Evolutionary conservation across 352 stramenopile genomes (phyloP), one percentile per base, ranked within the genome.

Genomic region (Phytophthora ramorum): DNA sequence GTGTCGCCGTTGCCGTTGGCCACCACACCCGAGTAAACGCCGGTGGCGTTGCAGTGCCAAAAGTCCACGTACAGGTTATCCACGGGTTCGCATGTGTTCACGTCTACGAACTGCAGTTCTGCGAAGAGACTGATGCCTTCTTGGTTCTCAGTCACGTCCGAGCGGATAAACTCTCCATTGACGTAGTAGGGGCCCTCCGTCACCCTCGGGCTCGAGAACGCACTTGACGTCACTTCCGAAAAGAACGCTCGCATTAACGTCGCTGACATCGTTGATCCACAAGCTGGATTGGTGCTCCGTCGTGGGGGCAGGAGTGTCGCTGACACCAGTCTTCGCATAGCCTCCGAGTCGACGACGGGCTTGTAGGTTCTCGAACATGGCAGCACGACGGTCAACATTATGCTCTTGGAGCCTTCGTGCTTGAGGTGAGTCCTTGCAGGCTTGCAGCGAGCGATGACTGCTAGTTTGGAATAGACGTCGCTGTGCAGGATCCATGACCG

Each of bases 21-120:
- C n/a, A 73, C 59, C 19, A 73, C 65, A 32, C 65, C 65, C 3
- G 65, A 73, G 40, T 69, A 73, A 1, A 69, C 65, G 4, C 65
- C 65, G 22, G 65, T 73, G 51, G 65, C 26, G 38, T 73, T 73
- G 40, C 65, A 73, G 46, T 73, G 65, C 65, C 65, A 73, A 34
- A 69, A 73, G 38, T 73, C 65, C 32, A 73, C 58, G 37, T 52
- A 69, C 19, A 73, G 51, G 22, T 64, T 56, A 22, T 61, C 14
- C 4, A 73, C 65, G 4, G 65, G 65, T 32, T 69, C 51, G 34
- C 65, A 73, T 7, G 65, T 73, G 37, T 69, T 73, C 26, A 73
- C 65, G 16, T 69, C 65, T 24, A 73, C 52, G 34, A 73, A 57
- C 17, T 73, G 65, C n/a, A 73, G 32, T 16, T 68, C 65, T 41